These are phyloP conservation scores for Mycena chlorophos DNA, from an alignment of 768 basidiomycete genomes.

Conservation along the genomic window DNA sequence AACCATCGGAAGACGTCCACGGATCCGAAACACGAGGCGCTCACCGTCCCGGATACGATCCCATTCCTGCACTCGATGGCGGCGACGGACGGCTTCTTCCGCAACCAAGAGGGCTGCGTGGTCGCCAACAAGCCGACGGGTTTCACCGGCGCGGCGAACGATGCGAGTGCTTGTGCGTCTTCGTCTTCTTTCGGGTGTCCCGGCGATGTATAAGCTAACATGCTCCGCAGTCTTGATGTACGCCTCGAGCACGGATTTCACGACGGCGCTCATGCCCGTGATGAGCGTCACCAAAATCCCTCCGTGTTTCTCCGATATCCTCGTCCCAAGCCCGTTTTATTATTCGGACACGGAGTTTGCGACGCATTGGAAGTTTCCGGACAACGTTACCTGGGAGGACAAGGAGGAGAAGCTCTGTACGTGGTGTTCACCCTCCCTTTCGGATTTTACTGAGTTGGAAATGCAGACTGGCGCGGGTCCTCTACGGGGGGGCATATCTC, in stretches of 20 bases:
- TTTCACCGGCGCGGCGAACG: background rate
- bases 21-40: background rate
- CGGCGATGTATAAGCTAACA: background rate
- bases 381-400: background rate
- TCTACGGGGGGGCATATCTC: background rate
- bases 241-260: background rate
- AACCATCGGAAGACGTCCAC: background rate
- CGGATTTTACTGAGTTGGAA: background rate
- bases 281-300: background rate
- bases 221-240: background rate
- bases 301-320: background rate
- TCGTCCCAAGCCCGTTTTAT: background rate
- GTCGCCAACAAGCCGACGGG: background rate
- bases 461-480: background rate
- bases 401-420: background rate
- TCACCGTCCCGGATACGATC: background rate
- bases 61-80: background rate
- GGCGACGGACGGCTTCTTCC: background rate
- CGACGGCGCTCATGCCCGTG: background rate
- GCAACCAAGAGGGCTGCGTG: background rate
- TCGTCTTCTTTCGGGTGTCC: background rate
- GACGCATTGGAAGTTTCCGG: background rate
- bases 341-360: conserved; percentile 2
- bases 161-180: conserved; percentile 1
- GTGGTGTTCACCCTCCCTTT: background rate